Base-by-base conservation (phyloP, 2,329 filamentous ascomycete species). In the Chaetomiaceae sp. region DNA sequence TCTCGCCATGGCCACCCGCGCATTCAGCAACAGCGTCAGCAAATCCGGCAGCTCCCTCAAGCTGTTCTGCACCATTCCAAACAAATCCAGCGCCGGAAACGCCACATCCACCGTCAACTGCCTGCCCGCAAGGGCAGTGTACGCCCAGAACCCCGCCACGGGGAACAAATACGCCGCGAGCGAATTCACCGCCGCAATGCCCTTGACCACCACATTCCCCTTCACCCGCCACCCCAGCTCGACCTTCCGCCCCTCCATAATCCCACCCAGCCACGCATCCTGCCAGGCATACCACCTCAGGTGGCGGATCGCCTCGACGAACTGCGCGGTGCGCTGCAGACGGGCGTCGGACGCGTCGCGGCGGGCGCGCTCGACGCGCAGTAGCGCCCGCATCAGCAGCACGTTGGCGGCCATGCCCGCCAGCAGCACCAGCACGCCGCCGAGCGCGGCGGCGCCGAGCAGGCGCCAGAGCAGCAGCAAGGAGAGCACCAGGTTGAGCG, bases 221-320 rank as follows among this genome's bases (percentile, higher is more conserved):
- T 83, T 67, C 14, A 90, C 70, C 12, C 79, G 75, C 17, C 84
- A 66, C 35, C 76, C 73, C 42, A 93, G 64, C 62, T 93, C 86
- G 30, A 76, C 73, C 47, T 83, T 73, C 49, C 86, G 75, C 7
- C 82, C 77, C 40, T 79, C 72, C 69, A 88, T 77, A 47, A 90
- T 85, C 29, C 78, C 75, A 2, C 70, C 70, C 9, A 89, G 72
- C 86, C 86, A 91, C 42, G 80, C 75, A 44, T 79, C 75, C 63
- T 91, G 85, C 86, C 86, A 93, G 34, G 84, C 84, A 58, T 90
- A 89, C 83, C 84, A 89, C 29, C 85, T 77, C 18, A 89, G 68
- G 59, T 91, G 86, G 3, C 88, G 79, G 45, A 93, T 88, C 0
- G 86, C 83, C 63, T 94, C 88, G 42, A 95, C 86, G 49, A 94